A percentile compares a stretch with the other conserved stretches of the same genome.
phyloP scores from a whole-genome alignment of 2,329 filamentous ascomycete species.

The Fusarium sp. region DNA sequence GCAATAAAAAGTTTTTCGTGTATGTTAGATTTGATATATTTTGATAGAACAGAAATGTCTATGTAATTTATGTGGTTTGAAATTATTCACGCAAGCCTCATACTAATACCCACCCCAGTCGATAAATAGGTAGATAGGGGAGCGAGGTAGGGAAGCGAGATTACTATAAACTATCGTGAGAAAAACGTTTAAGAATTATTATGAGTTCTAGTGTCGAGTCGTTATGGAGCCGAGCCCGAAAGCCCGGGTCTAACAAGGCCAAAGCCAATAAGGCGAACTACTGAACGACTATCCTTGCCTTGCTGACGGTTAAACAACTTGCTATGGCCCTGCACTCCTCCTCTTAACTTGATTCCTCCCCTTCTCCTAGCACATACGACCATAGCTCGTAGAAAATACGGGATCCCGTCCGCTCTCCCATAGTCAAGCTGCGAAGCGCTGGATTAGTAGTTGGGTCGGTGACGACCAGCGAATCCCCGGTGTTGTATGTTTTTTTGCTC shows the following conservation, averaged over 20 bases:
- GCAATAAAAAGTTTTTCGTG: background rate
- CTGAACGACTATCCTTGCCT: background rate
- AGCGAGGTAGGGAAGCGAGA: background rate
- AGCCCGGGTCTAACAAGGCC: background rate
- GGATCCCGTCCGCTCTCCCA: conserved; percentile 3
- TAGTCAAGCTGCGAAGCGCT: conserved; percentile 4
- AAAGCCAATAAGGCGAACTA: background rate
- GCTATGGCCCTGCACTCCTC: background rate
- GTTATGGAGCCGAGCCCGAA: background rate
- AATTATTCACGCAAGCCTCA: background rate
- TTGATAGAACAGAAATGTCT: background rate
- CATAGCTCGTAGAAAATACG: conserved; percentile 8
- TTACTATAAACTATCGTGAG: background rate
- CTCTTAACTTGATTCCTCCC: background rate
- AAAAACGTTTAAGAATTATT: background rate
- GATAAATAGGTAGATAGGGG: background rate
- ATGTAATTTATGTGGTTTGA: background rate
- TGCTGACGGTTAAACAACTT: background rate
- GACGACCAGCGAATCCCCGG: conserved; percentile 9
- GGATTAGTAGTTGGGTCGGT: conserved; percentile 3
- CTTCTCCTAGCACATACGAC: background rate
- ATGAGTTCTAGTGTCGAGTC: background rate
- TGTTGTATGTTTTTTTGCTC: conserved; percentile 5
- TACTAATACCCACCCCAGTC: background rate
- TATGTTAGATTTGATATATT: background rate